Base-by-base conservation (phyloP, 1,139 yeast genomes). In the Yamadazyma sp. region DNA sequence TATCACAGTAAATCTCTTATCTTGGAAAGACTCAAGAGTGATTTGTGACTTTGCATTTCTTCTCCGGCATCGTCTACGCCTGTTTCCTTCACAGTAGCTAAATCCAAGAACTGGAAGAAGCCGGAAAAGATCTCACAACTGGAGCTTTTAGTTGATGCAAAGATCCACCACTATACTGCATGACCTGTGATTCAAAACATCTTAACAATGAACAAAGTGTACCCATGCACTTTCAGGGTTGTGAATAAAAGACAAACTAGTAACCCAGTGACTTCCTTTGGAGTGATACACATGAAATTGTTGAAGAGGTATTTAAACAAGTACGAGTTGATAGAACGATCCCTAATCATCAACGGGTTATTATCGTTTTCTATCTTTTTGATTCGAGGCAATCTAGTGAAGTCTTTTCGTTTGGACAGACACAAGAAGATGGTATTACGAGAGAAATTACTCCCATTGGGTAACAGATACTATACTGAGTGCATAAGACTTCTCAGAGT, bases 301-400 rank as follows among this genome's bases (percentile, higher is more conserved):
- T 41, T 43, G 15, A 35, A 43, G 14, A 38, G 29, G n/a, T 33
- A 42, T 10, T 18, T 43, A 8, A 36, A 37, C 20, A 37, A 34
- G 21, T 31, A 43, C 16, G 51, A 50, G 6, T 16, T 34, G 5
- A 14, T 40, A 5, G 48, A 47, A 26, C 29, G 44, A 16, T 35
- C 44, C 13, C 31, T 45, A 12, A 39, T 56, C 10, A 35, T 50
- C 11, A 40, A 51, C 27, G 37, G 59, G 1, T 35, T 52, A 5
- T 33, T 59, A n/a, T 44, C 62, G 1, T 45, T 57, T 17, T 46
- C 57, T 1, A 42, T 53, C 6, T 55, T 48, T 32, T 52, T 53
- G 33, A 43, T 59, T 12, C 35, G 60, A 29, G 41, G 56, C 13
- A 59, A 50, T 35, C 45, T 53, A 4, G 41, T 59, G 27, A 59